Conservation (phyloP, 805 yeast species). For the Myxozyma neglecta region DNA sequence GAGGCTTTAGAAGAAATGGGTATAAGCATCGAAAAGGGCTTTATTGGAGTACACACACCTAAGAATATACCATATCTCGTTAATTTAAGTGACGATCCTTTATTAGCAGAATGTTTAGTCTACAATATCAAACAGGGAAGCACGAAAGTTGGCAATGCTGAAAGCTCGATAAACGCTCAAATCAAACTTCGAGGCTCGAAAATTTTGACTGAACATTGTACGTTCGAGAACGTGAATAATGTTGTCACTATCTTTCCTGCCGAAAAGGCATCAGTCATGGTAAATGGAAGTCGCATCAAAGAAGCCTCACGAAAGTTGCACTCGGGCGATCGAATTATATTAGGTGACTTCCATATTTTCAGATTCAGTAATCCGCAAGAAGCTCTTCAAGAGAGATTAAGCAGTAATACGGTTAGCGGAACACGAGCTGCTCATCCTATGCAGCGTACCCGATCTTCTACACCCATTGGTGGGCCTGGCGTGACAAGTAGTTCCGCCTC, state of each 20-base stretch:
- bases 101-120: constrained; percentile 36
- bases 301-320: constrained; percentile 20
- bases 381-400: constrained; percentile 17
- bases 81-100: constrained; percentile 36
- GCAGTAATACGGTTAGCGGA: background rate
- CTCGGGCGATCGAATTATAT: constrained; percentile 34
- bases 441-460: background rate
- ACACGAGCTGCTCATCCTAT: background rate
- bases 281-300: constrained; percentile 31
- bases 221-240: constrained; percentile 27
- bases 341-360: constrained; percentile 35
- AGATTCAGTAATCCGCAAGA: constrained; percentile 35
- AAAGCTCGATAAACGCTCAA: constrained; percentile 29
- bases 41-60: constrained; percentile 36
- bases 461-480: constrained; percentile 1
- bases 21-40: constrained; percentile 32
- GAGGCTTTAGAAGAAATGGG: constrained; percentile 37
- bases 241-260: constrained; percentile 30
- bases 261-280: constrained; percentile 29
- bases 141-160: constrained; percentile 35
- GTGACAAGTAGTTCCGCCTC: constrained; percentile 5
- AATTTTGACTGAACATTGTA: constrained; percentile 32
- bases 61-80: constrained; percentile 36
- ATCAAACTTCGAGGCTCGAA: constrained; percentile 34
- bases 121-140: constrained; percentile 35